Evolutionary conservation across 352 stramenopile genomes (phyloP), one percentile per base, ranked within the genome.

Genomic region (Blastocystis sp.): DNA sequence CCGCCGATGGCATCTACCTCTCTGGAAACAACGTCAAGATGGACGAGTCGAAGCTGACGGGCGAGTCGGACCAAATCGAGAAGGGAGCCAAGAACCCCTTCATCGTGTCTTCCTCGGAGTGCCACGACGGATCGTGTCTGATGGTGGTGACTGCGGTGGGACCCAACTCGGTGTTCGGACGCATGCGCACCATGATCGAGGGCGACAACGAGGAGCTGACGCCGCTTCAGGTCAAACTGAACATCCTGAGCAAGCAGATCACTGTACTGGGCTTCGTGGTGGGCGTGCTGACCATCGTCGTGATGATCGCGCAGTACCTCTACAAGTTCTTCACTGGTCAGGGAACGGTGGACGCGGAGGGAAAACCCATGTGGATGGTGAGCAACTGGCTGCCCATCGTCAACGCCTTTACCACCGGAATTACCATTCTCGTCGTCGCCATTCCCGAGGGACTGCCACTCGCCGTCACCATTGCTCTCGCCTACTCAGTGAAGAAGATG

Each of bases 391-490:
- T 75, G 59, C 61, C 53, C n/a, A 53, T 88, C 71, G 87, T 96
- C 0, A 84, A 92, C 57, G 93, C 92, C 84, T 94, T 95, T 87
- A 93, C 95, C 54, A 90, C 91, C 4, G 89, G 88, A 6, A 93
- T 95, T 85, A 94, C 92, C 0, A 92, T 94, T 71, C 90, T 98
- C 0, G 96, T 98, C 36, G 96, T 98, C 4, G 94, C 95, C 24
- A 96, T 99, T 48, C 95, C 95, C 0, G 95, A 98, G 88, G 96
- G 96, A 32, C 87, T 99, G 11, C 95, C 95, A n/a, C 91, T 98
- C 27, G 95, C 95, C 1, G 94, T 98, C 0, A 98, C 95, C 21
- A 94, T 98, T 56, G 93, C 94, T 0, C 89, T 98, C 1, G 95
- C 95, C 1, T 98, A 97, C 87, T 97, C 93, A 18, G 87, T 89